phyloP scores from a whole-genome alignment of 108 stramenopile species.

The Pseudonitzschia multistriata region DNA sequence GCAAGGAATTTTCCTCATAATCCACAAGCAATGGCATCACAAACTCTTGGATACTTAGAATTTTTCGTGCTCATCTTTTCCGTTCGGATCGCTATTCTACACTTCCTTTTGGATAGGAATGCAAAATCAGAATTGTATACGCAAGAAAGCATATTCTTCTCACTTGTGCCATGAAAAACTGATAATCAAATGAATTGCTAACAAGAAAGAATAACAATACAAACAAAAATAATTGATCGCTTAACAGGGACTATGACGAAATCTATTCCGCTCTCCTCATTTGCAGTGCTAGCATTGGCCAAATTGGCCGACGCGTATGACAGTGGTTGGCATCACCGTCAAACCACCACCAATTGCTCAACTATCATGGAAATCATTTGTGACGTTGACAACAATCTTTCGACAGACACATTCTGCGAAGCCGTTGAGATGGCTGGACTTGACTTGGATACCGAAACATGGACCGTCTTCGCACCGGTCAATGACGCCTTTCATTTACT shows the following conservation, averaged over 20 bases:
- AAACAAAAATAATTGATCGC: background rate
- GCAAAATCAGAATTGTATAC: background rate
- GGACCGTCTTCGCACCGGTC: constrained; percentile 15
- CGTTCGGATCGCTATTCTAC: background rate
- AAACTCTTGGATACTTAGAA: background rate
- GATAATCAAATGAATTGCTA: background rate
- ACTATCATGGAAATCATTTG: constrained; percentile 8
- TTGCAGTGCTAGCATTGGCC: background rate
- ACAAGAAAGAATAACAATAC: background rate
- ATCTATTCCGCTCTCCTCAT: background rate
- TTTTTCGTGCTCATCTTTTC: background rate
- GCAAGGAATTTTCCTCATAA: background rate
- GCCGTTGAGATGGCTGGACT: background rate
- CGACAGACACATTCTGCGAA: constrained; percentile 4
- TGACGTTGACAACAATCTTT: constrained; percentile 2
- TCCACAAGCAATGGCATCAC: background rate
- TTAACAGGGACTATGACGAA: background rate
- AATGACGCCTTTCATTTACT: constrained; percentile 1
- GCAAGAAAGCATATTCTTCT: background rate
- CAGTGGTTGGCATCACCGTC: background rate
- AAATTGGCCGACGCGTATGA: background rate
- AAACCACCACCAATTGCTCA: background rate
- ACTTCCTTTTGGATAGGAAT: background rate
- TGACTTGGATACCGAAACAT: background rate
- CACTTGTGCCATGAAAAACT: background rate